Evolutionary conservation across 2,329 filamentous ascomycete species (phyloP).

Genomic region (Microthyrium microscopicum): DNA sequence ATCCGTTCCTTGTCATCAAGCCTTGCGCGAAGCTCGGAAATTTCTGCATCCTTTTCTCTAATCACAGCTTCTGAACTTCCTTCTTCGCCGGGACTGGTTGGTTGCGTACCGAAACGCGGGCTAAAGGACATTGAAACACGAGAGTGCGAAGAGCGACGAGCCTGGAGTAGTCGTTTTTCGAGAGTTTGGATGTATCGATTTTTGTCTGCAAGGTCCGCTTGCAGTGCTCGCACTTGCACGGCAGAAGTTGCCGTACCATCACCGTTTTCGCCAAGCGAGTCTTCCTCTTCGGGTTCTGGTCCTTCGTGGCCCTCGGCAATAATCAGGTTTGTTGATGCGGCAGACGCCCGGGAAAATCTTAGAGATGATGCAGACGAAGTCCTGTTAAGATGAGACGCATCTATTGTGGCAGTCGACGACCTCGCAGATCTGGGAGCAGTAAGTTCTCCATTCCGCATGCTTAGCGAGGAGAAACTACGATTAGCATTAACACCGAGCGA

Average conservation of each 20-base stretch:
- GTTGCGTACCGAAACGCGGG: too few relatives aligned
- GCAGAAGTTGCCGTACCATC: slow-evolving; percentile 70
- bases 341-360: slow-evolving; percentile 10
- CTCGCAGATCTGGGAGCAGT: slow-evolving; percentile 18
- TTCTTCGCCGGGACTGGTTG: slow-evolving; percentile 53
- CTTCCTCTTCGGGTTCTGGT: slow-evolving; percentile 36
- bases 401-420: slow-evolving; percentile 23
- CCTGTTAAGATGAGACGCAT: slow-evolving; percentile 16
- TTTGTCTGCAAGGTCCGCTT: slow-evolving; percentile 90
- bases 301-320: neutral
- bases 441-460: slow-evolving; percentile 29
- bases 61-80: slow-evolving; percentile 56
- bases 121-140: slow-evolving; percentile 66
- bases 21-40: slow-evolving; percentile 72
- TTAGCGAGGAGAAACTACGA: slow-evolving; percentile 24
- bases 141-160: slow-evolving; percentile 75
- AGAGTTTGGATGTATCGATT: slow-evolving; percentile 90
- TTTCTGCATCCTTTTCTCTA: slow-evolving; percentile 83
- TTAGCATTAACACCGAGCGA: slow-evolving; percentile 73
- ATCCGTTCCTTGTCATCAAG: slow-evolving; percentile 93
- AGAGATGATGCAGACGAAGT: slow-evolving; percentile 12
- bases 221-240: slow-evolving; percentile 80
- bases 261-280: slow-evolving; percentile 60
- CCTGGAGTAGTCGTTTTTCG: slow-evolving; percentile 82
- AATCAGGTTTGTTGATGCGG: slow-evolving; percentile 1